These are phyloP conservation scores for Coccomyxa subellipsoidea DNA, from an alignment of 163 green algal genomes.

Conservation along the genomic window DNA sequence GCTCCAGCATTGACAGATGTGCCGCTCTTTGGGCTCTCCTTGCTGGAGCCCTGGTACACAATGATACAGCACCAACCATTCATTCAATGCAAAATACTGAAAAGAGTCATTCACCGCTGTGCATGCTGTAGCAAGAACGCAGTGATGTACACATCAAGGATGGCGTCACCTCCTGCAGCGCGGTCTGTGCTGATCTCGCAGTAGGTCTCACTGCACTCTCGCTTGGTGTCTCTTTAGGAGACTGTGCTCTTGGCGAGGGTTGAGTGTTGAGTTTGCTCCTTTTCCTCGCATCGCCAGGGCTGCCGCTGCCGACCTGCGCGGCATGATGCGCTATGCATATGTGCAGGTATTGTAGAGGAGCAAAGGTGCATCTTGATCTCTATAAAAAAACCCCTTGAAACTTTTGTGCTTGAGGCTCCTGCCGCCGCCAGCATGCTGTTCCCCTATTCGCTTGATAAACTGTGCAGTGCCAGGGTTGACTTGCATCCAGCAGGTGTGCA, in stretches of 20 bases:
- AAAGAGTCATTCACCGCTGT: no score
- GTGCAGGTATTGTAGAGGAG: no score
- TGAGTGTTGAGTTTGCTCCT: not conserved
- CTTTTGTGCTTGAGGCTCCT: no score
- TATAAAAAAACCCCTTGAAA: no score
- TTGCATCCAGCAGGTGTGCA: no score
- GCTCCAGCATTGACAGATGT: not conserved
- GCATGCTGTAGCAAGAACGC: no score
- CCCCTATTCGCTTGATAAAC: no score
- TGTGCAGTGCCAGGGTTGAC: no score
- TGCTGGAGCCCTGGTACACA: not conserved
- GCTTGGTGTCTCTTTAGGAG: not conserved
- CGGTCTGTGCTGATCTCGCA: not conserved
- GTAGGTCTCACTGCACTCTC: not conserved
- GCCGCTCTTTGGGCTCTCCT: not conserved
- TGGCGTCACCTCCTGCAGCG: not conserved
- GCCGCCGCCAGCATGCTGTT: not conserved
- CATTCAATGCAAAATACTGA: no score
- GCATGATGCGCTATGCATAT: not conserved
- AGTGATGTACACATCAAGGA: no score
- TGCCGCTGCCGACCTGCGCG: not conserved
- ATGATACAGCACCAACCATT: no score
- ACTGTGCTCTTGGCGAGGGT: not conserved
- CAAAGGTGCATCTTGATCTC: no score
- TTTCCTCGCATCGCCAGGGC: not conserved